Conservation (phyloP, 1,284 basidiomycete species). For the Apiotrichum montevideense region DNA sequence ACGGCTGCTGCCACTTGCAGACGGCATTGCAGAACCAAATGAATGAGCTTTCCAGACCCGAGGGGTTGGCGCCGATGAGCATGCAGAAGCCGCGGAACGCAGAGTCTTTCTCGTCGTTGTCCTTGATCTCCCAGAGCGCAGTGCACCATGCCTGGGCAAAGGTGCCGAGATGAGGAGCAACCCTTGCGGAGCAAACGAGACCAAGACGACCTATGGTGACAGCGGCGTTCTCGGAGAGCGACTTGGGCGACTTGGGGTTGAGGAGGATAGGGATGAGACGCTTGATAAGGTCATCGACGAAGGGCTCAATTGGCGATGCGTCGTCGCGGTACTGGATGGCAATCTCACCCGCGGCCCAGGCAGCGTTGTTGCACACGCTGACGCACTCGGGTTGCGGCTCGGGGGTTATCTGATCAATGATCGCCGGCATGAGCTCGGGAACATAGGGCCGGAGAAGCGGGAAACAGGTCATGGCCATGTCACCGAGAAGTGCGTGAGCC, state of each 20-base stretch:
- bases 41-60: conserved; percentile 79
- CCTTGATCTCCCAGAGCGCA: conserved; percentile 94
- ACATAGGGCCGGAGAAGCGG: conserved; percentile 75
- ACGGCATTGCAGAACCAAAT: conserved; percentile 97
- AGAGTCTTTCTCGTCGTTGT: conserved; percentile 99
- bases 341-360: conserved; percentile 98
- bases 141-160: conserved; percentile 97
- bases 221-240: conserved; percentile 94
- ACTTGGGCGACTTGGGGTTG: conserved; percentile 83
- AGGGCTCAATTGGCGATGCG: conserved; percentile 61
- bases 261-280: conserved; percentile 88
- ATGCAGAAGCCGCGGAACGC: conserved; percentile 97
- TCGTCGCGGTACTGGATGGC: conserved; percentile 66
- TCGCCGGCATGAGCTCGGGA: conserved; percentile 79
- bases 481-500: conserved; percentile 93
- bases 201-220: conserved; percentile 98
- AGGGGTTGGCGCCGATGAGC: conserved; percentile 88
- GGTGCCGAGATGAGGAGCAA: conserved; percentile 82
- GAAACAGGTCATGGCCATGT: conserved; percentile 89
- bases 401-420: conserved; percentile 77
- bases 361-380: conserved; percentile 98
- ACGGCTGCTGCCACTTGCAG: conserved; percentile 84
- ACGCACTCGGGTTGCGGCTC: conserved; percentile 75
- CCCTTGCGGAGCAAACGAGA: conserved; percentile 77
- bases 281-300: conserved; percentile 77